Evolutionary conservation across 2,329 filamentous ascomycete species (phyloP), one percentile per base, ranked within the genome.

Genomic region (Esteya vermicola): DNA sequence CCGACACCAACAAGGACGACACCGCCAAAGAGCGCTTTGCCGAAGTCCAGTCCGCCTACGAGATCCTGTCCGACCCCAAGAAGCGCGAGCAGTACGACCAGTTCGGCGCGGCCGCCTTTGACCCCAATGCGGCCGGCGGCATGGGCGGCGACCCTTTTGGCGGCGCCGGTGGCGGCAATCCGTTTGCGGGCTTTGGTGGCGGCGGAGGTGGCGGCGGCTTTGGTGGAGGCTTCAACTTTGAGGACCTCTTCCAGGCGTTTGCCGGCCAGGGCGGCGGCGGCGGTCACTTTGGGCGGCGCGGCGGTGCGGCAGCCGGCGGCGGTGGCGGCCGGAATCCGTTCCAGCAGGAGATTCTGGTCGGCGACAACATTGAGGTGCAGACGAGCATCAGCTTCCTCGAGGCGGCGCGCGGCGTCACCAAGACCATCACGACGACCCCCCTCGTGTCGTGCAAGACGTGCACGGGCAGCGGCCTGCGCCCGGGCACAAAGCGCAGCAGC

Each of bases 1-100:
- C 91, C 9, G 91, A 98, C 57, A 96, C 91, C 27, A 98, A 96
- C 68, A 96, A 96, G 59, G 91, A 96, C 51, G 60, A 84, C 3
- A 72, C 67, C n/a, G 88, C 91, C 27, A 96, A 96, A 58, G 91
- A 96, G 52, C 89, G 83, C 53, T 98, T 98, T 53, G 74, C 80
- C 47, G 89, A 95, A 51, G 85, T 93, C 40, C 91, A 98, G 59
- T 75, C 82, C 25, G 85, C 91, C 20, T 98, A 98, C 61, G 91
- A 98, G 59, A 69, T 95, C 32, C 68, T 98, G 8, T 93, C 85
- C 35, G 91, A 98, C 55, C 71, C 88, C 4, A 80, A 93, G 61
- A 98, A 96, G 71, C 84, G 81, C 57, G 80, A 93, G 55, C 82
- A 88, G 43, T 98, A 77, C 55, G 91, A 98, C 59, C 79, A 86